Evolutionary conservation across 129 eudicot genomes (phyloP).

Genomic region (Rutidosis leptorrhynchoides): DNA sequence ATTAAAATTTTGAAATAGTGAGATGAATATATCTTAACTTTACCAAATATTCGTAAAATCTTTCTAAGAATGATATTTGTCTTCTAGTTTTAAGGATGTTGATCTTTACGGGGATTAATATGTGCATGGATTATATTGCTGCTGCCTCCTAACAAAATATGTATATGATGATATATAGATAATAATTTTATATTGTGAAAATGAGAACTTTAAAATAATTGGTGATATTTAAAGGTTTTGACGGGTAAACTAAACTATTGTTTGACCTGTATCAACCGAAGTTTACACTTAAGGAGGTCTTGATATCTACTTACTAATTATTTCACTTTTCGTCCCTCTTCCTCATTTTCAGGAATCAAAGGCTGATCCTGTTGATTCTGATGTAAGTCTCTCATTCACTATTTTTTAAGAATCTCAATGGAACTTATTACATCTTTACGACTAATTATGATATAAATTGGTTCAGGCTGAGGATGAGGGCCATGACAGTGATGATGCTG

Average conservation of each 20-base stretch:
- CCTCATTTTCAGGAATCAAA: constrained; percentile 61
- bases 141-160: too few species aligned
- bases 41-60: too few species aligned
- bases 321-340: neutral
- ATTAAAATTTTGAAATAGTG: too few species aligned
- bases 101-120: too few species aligned
- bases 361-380: constrained; percentile 73
- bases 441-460: neutral
- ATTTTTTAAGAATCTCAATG: neutral
- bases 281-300: neutral
- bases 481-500: constrained; percentile 28
- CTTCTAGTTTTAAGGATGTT: too few species aligned
- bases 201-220: too few species aligned
- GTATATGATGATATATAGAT: too few species aligned
- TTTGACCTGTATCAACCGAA: neutral
- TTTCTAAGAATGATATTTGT: too few species aligned
- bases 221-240: too few species aligned
- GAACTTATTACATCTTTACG: neutral
- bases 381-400: constrained; percentile 25
- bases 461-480: constrained; percentile 53
- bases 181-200: too few species aligned
- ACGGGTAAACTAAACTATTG: neutral
- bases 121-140: too few species aligned
- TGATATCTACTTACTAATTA: neutral
- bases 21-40: too few species aligned